Conservation (phyloP, 495 filamentous ascomycete genomes). For the Talaromyces trachyspermus region DNA sequence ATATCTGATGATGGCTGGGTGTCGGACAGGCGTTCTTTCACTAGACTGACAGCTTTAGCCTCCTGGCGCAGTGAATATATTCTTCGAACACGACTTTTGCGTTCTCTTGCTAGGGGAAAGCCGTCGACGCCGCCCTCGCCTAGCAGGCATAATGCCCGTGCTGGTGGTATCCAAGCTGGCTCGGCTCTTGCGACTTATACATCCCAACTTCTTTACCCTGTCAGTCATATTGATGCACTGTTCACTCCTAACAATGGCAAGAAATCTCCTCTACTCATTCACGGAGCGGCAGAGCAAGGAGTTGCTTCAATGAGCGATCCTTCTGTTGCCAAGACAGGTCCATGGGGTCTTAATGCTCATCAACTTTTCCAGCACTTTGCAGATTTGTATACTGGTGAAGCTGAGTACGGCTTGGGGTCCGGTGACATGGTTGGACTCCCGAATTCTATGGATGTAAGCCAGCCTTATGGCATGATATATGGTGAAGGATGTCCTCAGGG, state of each 20-base stretch:
- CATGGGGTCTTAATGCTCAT: conserved; percentile 73
- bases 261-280: conserved; percentile 67
- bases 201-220: conserved; percentile 64
- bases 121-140: conserved; percentile 49
- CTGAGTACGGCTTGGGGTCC: conserved; percentile 69
- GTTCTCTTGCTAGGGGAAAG: conserved; percentile 73
- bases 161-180: conserved; percentile 42
- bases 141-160: conserved; percentile 40
- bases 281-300: conserved; percentile 70
- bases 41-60: conserved; percentile 66
- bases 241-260: conserved; percentile 58
- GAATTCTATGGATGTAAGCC: conserved; percentile 84
- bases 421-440: conserved; percentile 68
- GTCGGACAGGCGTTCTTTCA: conserved; percentile 66
- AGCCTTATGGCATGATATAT: conserved; percentile 72
- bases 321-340: conserved; percentile 66
- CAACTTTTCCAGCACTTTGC: conserved; percentile 67
- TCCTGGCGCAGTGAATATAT: conserved; percentile 95
- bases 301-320: conserved; percentile 69
- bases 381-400: conserved; percentile 63
- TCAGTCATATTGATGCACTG: conserved; percentile 67
- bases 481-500: conserved; percentile 81
- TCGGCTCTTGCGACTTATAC: conserved; percentile 68
- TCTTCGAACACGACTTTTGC: conserved; percentile 71
- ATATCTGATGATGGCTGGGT: conserved; percentile 36